These are phyloP conservation scores for Pythium coloratum DNA, from an alignment of 352 stramenopile species.

Conservation along the genomic window DNA sequence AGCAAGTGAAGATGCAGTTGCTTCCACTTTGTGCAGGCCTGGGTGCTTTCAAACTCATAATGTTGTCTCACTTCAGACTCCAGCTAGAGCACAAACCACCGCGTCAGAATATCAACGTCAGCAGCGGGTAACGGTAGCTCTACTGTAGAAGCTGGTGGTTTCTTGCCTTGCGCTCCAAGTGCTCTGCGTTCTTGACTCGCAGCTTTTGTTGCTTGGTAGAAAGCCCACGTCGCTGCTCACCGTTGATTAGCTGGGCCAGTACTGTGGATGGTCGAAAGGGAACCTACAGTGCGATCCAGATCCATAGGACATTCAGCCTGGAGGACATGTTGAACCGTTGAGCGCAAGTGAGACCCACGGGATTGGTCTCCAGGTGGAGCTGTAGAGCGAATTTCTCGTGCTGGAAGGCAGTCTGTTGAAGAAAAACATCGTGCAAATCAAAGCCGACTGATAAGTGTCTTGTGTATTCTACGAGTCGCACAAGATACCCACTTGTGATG, in stretches of 20 bases:
- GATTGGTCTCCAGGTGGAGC: slow-evolving; percentile 48
- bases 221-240: slow-evolving; percentile 30
- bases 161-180: slow-evolving; percentile 54
- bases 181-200: slow-evolving; percentile 39
- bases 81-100: slow-evolving; percentile 29
- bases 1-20: slow-evolving; percentile 38
- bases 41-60: slow-evolving; percentile 51
- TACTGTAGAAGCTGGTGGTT: no score
- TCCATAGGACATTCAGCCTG: background rate
- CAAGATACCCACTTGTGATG: slow-evolving; percentile 21
- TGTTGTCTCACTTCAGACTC: slow-evolving; percentile 60
- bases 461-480: no score
- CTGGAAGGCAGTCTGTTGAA: slow-evolving; percentile 28
- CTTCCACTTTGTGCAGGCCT: slow-evolving; percentile 55
- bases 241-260: slow-evolving; percentile 43
- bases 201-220: slow-evolving; percentile 34
- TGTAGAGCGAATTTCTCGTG: slow-evolving; percentile 45
- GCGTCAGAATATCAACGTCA: no score
- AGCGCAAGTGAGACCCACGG: no score
- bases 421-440: slow-evolving; percentile 12
- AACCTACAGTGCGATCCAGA: slow-evolving; percentile 22
- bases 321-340: no score
- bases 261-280: slow-evolving; percentile 56
- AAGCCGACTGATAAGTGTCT: slow-evolving; percentile 1
- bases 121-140: no score